These are phyloP conservation scores for Cyathus striatus DNA, from an alignment of 768 basidiomycete species.

Conservation along the genomic window DNA sequence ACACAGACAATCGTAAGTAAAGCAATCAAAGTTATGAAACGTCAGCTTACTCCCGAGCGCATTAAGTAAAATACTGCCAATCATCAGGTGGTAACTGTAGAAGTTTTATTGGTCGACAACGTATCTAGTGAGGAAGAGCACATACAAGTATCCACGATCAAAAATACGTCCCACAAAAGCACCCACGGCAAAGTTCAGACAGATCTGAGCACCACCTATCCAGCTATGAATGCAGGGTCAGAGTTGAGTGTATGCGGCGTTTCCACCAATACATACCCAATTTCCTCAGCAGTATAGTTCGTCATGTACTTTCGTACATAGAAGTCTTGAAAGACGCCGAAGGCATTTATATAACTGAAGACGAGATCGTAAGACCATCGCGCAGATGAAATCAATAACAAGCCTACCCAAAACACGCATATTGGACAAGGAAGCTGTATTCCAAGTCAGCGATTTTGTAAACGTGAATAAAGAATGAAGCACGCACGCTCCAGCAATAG, in stretches of 20 bases:
- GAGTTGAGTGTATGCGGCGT: background rate
- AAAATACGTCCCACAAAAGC: slow-evolving; percentile 42
- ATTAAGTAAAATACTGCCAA: slow-evolving; percentile 40
- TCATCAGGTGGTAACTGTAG: slow-evolving; percentile 36
- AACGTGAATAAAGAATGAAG: background rate
- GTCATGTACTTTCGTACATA: slow-evolving; percentile 21
- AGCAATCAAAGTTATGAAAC: too few species aligned
- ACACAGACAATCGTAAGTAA: slow-evolving; percentile 33
- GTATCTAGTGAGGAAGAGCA: background rate
- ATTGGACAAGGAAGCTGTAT: background rate
- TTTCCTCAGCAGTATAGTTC: slow-evolving; percentile 15
- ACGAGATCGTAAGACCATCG: slow-evolving; percentile 2
- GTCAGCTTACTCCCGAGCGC: slow-evolving; percentile 24
- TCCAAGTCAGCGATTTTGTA: background rate
- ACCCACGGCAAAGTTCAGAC: slow-evolving; percentile 38
- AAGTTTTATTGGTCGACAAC: background rate
- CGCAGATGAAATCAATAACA: background rate
- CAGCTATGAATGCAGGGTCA: slow-evolving; percentile 15
- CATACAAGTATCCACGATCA: slow-evolving; percentile 50
- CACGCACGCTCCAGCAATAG: background rate
- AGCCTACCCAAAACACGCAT: background rate
- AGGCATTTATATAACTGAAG: slow-evolving; percentile 20
- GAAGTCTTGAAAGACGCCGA: slow-evolving; percentile 24
- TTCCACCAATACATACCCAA: slow-evolving; percentile 14
- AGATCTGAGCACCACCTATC: slow-evolving; percentile 46